Conservation (phyloP, 1,284 basidiomycete genomes). For the Agaricales sp. region DNA sequence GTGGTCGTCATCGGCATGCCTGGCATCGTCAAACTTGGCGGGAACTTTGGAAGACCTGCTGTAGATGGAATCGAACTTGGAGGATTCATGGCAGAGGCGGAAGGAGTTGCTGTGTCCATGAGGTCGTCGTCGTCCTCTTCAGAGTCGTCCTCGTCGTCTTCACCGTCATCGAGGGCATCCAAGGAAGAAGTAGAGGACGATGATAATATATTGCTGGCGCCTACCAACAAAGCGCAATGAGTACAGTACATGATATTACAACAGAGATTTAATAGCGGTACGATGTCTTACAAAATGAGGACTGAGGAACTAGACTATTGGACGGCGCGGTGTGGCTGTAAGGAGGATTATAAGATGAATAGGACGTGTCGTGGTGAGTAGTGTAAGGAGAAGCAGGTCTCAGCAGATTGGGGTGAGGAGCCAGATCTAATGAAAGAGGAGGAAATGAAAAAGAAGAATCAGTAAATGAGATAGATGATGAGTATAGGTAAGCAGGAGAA, state of each 20-base stretch:
- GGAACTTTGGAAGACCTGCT: not conserved
- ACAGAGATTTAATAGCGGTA: conserved; percentile 48
- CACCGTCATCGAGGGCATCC: conserved; percentile 12
- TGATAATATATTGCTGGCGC: conserved; percentile 17
- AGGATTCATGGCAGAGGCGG: not conserved
- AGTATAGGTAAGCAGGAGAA: not conserved
- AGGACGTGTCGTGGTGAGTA: conserved; percentile 19
- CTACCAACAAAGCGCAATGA: conserved; percentile 54
- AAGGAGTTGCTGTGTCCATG: not conserved
- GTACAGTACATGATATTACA: conserved; percentile 59
- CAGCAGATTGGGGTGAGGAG: not conserved
- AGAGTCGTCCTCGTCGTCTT: conserved; percentile 2
- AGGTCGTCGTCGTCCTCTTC: not conserved
- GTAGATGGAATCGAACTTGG: not conserved
- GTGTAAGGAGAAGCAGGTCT: conserved; percentile 22
- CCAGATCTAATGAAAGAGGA: not conserved
- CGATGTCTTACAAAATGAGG: conserved; percentile 48
- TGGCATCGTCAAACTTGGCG: not conserved
- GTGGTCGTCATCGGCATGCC: not conserved
- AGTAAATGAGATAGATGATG: no score
- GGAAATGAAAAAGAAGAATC: no score
- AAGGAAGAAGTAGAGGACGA: conserved; percentile 11
- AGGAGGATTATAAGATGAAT: conserved; percentile 29
- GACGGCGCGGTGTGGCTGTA: conserved; percentile 21
- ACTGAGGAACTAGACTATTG: conserved; percentile 31